These are phyloP conservation scores for Capronia americana DNA, from an alignment of 2,329 filamentous ascomycete species.

Conservation along the genomic window DNA sequence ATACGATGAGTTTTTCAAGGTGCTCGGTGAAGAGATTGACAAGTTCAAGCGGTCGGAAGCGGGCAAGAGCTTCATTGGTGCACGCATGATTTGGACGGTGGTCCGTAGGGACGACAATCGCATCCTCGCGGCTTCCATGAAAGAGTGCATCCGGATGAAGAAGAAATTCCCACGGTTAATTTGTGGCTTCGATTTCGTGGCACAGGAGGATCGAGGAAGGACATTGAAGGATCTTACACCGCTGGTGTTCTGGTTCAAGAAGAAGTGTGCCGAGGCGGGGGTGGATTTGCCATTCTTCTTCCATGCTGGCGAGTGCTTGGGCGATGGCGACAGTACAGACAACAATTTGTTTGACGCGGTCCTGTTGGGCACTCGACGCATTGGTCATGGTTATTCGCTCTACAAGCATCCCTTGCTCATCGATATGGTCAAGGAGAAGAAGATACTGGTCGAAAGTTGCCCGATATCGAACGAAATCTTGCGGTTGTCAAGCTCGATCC, in stretches of 20 bases:
- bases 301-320: conserved; percentile 88
- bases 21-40: conserved; percentile 78
- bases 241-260: conserved; percentile 91
- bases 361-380: conserved; percentile 82
- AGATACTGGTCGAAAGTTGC: conserved; percentile 87
- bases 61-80: conserved; percentile 81
- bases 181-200: conserved; percentile 87
- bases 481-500: conserved; percentile 75
- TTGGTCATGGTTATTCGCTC: conserved; percentile 86
- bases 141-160: conserved; percentile 83
- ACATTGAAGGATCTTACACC: conserved; percentile 78
- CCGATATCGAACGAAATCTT: conserved; percentile 91
- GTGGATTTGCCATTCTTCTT: conserved; percentile 94
- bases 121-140: conserved; percentile 78
- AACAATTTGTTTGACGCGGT: conserved; percentile 89
- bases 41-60: conserved; percentile 74
- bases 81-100: conserved; percentile 84
- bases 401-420: conserved; percentile 91
- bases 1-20: conserved; percentile 72
- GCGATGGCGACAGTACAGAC: conserved; percentile 77
- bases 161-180: conserved; percentile 77
- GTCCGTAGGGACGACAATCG: conserved; percentile 69
- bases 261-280: conserved; percentile 76
- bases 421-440: conserved; percentile 85
- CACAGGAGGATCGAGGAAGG: conserved; percentile 81